Evolutionary conservation across 2,329 filamentous ascomycete genomes (phyloP), one percentile per base, ranked within the genome.

Genomic region (Ophiostoma piceae): DNA sequence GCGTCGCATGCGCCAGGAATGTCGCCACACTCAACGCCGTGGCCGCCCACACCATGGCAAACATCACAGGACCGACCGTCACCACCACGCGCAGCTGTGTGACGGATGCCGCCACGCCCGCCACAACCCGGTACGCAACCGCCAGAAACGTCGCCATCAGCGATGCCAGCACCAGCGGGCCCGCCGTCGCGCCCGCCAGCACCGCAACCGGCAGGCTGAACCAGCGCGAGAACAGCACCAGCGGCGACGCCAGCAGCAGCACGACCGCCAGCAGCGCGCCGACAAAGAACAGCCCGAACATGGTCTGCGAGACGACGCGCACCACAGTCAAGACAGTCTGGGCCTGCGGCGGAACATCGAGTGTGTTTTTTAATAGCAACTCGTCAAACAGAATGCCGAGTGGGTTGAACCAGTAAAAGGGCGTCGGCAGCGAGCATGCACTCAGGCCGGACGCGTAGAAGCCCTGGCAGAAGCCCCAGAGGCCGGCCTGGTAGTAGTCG

Each of bases 401-500:
- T 0, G 94, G 94, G 78, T 97, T 92, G 82, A 97, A 97, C 90
- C 92, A 96, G 81, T 92, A 98, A 70, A 94, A 82, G 8, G 83
- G 82, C 75, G 87, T 75, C 0, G 92, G 90, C 6, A 80, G 79
- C 8, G 90, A 93, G 80, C 94, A 98, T 8, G 19, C 29, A 0
- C 92, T 94, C 72, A 95, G 88, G 51, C 91, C 91, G 79, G 89
- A 83, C 6, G 37, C 65, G 39, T 66, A n/a, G 74, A 94, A 96
- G 26, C 94, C 94, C 78, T 96, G 92, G 79, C 94, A 98, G 78
- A 90, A 97, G 71, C 89, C 90, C 94, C 94, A 98, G 57, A 97
- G 81, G 6, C 94, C 94, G 37, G 96, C 91, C 75, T 93, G 91
- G 79, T 97, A 97, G 80, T 96, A 97, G 79, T 97, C 94, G 78